A percentile compares a stretch with the other conserved stretches of the same genome.
Conservation (phyloP, 192 early-diverging fungal species). For the Linnemannia hyalina region DNA sequence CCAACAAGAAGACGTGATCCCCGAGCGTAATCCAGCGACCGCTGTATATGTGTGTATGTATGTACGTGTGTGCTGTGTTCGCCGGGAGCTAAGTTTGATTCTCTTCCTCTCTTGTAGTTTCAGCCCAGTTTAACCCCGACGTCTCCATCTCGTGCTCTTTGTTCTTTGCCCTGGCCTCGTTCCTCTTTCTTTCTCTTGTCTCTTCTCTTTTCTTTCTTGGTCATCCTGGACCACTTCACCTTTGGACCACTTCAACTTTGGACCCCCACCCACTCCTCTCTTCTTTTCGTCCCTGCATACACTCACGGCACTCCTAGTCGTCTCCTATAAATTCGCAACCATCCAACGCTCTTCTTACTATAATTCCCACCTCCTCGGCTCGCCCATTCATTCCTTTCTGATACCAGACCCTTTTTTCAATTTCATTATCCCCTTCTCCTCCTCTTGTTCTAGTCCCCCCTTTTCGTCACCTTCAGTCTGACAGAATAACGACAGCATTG, state of each 20-base stretch:
- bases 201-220: background rate
- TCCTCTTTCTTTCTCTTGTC: background rate
- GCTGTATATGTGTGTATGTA: too few species aligned
- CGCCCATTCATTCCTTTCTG: too few species aligned
- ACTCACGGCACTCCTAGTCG: background rate
- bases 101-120: too few species aligned
- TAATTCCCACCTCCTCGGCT: background rate
- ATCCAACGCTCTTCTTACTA: background rate
- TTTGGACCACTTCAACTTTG: background rate
- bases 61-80: too few species aligned
- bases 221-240: background rate
- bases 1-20: too few species aligned
- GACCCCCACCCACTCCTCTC: background rate
- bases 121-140: too few species aligned
- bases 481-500: background rate
- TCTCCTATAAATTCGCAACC: too few species aligned
- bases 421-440: background rate
- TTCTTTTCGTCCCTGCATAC: background rate
- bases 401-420: background rate
- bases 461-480: background rate
- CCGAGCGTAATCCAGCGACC: too few species aligned
- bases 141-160: background rate
- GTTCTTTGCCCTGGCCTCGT: background rate
- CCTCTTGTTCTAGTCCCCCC: background rate
- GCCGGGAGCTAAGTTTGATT: too few species aligned